Conservation (phyloP, 106 monocot genomes). For the Chionographis japonica region DNA sequence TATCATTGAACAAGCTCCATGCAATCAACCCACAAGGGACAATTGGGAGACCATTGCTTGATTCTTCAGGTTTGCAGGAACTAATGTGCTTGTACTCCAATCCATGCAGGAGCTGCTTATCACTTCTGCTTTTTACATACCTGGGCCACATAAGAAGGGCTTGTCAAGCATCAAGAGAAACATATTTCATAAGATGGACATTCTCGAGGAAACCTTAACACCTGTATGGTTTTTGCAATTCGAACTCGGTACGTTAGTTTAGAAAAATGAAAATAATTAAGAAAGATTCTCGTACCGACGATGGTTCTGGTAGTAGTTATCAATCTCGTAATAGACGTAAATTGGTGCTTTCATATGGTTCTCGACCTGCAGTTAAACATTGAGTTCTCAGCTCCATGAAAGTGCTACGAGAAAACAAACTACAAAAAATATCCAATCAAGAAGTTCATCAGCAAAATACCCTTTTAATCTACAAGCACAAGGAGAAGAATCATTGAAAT, state of each 20-base stretch:
- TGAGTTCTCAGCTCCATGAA: neutral
- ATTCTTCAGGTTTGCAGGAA: conserved; percentile 58
- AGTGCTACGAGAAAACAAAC: neutral
- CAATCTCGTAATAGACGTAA: conserved; percentile 84
- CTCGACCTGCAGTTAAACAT: conserved; percentile 39
- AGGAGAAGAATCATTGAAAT: too few species aligned
- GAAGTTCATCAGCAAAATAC: neutral
- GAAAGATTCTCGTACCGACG: conserved; percentile 46
- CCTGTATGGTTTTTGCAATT: too few species aligned
- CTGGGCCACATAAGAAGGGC: conserved; percentile 19
- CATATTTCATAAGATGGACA: neutral
- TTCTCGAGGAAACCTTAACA: too few species aligned
- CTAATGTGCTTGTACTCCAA: conserved; percentile 42
- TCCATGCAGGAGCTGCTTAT: conserved; percentile 67
- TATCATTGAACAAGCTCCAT: conserved; percentile 98
- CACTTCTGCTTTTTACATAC: conserved; percentile 88
- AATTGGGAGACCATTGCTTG: conserved; percentile 60
- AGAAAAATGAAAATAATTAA: neutral
- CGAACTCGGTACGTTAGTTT: neutral
- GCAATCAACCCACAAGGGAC: conserved; percentile 93
- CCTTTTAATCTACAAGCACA: too few species aligned
- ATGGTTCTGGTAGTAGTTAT: conserved; percentile 97
- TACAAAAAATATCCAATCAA: neutral
- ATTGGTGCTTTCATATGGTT: conserved; percentile 88
- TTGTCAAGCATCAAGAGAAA: neutral